Evolutionary conservation across 2,329 filamentous ascomycete genomes (phyloP), one percentile per base, ranked within the genome.

Genomic region (Delphinella strobiligena): DNA sequence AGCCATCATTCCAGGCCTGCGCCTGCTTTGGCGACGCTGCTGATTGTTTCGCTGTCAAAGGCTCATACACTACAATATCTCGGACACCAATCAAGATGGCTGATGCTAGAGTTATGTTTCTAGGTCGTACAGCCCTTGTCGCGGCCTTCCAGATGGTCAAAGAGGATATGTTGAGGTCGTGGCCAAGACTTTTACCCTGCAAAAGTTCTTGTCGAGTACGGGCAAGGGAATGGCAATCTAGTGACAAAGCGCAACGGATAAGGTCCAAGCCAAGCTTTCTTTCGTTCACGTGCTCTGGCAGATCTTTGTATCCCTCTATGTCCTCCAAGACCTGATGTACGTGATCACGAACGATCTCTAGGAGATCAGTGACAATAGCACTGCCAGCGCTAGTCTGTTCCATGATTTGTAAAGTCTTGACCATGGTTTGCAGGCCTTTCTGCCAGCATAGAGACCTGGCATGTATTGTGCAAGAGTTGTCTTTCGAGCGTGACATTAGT

Each of bases 111-210:
- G 76, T 69, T n/a, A 81, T 62, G 48, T 82, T 75, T 24, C 77
- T 72, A 19, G 75, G 69, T 47, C 76, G 71, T 36, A 91, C 70
- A 18, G 78, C 74, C 36, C 78, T 72, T 34, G 84, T 68, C 34
- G 88, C 80, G 1, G 76, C 71, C 46, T 85, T 81, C 81, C 88
- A 95, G 31, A 94, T 75, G 12, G 76, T 71, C 12, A 80, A 69
- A 0, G 85, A 89, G 41, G 84, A 74, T 14, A 80, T 76, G 47
- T 75, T 75, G 31, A 82, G 58, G 42, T 82, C 74, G 49, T 78
- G 72, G 36, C 81, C 80, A 15, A 86, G 70, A 32, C 72, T 66
- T 32, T 70, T 69, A 15, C 71, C 69, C 7, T 69, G 66, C 15
- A 74, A 67, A 38, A 93, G 72, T 4, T 78, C 71, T 41, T 74